Evolutionary conservation across 1,139 yeast genomes (phyloP), one percentile per base, ranked within the genome.

Genomic region (Lodderomyces metapsilosis): DNA sequence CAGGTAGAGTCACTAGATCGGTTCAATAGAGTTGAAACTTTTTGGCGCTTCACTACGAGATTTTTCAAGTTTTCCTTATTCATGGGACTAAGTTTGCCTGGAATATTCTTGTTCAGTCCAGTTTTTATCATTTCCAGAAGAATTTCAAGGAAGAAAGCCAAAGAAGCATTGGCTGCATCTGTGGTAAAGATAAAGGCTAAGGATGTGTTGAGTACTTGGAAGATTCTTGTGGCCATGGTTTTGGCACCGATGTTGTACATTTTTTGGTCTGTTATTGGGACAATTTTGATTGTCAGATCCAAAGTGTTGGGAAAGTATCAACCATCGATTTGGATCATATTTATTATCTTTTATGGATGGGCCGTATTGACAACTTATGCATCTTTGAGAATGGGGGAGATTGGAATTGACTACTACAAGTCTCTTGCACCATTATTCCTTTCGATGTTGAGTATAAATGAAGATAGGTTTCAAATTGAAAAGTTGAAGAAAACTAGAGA

Each of bases 401-500:
- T 66, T 28, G 69, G 77, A 1, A 59, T 68, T 27, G 76, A 64
- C 51, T 64, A 63, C 48, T 71, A 61, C 55, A 64, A 62, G 51
- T 64, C 74, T 3, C 64, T 61, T 47, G 61, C 60, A 45, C 78
- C 71, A 34, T 61, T 64, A 35, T 62, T 62, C 43, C 62, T 61
- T 43, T 63, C 73, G n/a, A 51, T 68, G 33, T 49, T 66, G 15
- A 63, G 80, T 58, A 59, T 73, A 65, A 57, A 74, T 73, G 53
- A 54, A 13, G 67, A 66, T 40, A 45, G 56, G 30, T 49, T 59
- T 22, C 53, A 71, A 47, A 62, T 88, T 34, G 70, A 72, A 30
- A 68, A 76, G 39, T 68, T 88, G 51, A 80, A 84, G 51, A 54
- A 64, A 21, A 71, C 74, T 16, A 68, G 96, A 41, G 62, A 67